Base-by-base conservation (phyloP, 331 rosid species). In the Pyracantha coccinea region DNA sequence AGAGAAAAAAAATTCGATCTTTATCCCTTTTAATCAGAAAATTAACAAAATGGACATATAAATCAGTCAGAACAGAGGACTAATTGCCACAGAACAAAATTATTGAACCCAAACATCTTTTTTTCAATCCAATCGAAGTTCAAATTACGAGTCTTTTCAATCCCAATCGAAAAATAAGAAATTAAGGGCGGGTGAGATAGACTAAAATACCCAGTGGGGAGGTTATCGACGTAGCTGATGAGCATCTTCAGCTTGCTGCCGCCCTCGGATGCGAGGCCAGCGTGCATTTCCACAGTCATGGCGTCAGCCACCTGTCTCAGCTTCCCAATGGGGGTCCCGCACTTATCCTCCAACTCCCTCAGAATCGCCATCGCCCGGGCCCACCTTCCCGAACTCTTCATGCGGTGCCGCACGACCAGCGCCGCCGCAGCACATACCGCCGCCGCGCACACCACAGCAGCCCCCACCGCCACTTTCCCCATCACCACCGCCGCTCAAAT, bases 211-310 rank as follows among this genome's bases (percentile, higher is more conserved):
- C 99, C 99, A 66, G 96, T 83, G 33, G 99, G 99, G 63, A 92
- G 99, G 72, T 96, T 92, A 59, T 96, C 96, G 2, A 96, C 99
- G 77, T 66, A 89, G 85, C 93, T 86, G 71, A 96, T 96, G 80
- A 96, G 76, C 99, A 96, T 96, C 97, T 96, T 92, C 79, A 96
- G 93, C 83, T 89, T 92, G 89, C 94, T 90, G 6, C 91, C 97
- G 68, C 98, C 99, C 65, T 96, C 98, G 32, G 96, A 90, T 21
- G 97, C 99, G 50, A 95, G 97, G 33, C 99, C 99, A 0, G 94
- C 97, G 78, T 90, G 91, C 99, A 95, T 95, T 92, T 95, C 99
- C 33, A 86, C 98, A 27, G 87, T 83, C 97, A 96, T 88, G 77
- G 97, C 99, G 25, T 90, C 98, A 25, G 94, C 93, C 54, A 96